phyloP scores from a whole-genome alignment of 192 early-diverging fungal species.

The Coemansia sp. region DNA sequence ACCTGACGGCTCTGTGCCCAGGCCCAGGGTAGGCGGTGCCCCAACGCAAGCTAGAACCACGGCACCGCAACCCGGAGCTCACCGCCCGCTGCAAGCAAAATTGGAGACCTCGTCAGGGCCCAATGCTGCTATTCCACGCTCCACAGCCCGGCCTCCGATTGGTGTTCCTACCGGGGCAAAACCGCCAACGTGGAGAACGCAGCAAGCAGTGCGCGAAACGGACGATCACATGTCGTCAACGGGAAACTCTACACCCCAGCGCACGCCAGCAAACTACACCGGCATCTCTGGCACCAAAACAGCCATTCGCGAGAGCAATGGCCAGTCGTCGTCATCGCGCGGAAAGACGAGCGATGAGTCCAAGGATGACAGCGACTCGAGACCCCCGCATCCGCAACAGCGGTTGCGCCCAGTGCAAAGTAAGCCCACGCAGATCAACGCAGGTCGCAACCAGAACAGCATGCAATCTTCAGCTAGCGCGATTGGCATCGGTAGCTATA shows the following conservation, averaged over 20 bases:
- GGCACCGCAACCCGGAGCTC: conserved; percentile 11
- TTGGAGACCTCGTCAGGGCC: conserved; percentile 29
- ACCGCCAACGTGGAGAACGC: conserved; percentile 48
- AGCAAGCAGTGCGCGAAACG: conserved; percentile 42
- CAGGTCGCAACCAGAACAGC: conserved; percentile 16
- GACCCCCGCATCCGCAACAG: conserved; percentile 13
- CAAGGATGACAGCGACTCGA: conserved; percentile 14
- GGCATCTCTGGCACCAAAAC: conserved; percentile 27
- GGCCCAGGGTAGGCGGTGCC: conserved; percentile 3
- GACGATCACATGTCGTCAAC: conserved; percentile 16
- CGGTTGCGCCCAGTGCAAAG: conserved; percentile 20
- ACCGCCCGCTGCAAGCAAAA: conserved; percentile 46
- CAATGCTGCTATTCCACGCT: conserved; percentile 13
- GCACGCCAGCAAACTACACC: conserved; percentile 33
- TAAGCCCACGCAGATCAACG: conserved; percentile 16
- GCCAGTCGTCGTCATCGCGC: conserved; percentile 14
- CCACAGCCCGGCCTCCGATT: conserved; percentile 15
- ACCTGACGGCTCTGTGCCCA: conserved; percentile 9
- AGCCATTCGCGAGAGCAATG: conserved; percentile 29
- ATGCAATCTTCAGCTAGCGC: conserved; percentile 49
- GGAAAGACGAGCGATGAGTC: conserved; percentile 33
- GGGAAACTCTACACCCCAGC: conserved; percentile 27
- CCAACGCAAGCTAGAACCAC: conserved; percentile 11
- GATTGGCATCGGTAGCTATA: conserved; percentile 49
- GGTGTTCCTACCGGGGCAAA: conserved; percentile 19